Conservation (phyloP, 1,139 yeast species). For the Wickerhamomyces sp. region DNA sequence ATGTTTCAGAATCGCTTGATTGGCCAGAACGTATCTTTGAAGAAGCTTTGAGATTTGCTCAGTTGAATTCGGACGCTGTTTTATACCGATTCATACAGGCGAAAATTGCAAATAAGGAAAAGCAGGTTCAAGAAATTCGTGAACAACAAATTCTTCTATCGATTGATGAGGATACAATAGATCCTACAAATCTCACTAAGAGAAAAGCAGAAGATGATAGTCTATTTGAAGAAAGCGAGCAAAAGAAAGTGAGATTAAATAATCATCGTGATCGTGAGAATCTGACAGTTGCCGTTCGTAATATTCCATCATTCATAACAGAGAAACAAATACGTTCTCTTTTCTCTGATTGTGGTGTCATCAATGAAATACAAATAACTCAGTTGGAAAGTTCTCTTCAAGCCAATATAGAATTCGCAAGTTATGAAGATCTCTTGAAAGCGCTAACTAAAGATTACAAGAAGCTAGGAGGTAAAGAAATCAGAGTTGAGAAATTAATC, state of each 20-base stretch:
- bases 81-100: slow-evolving; percentile 26
- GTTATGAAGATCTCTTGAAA: slow-evolving; percentile 45
- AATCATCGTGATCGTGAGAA: slow-evolving; percentile 53
- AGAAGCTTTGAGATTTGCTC: slow-evolving; percentile 41
- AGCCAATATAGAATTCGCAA: slow-evolving; percentile 54
- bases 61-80: slow-evolving; percentile 31
- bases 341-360: slow-evolving; percentile 62
- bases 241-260: slow-evolving; percentile 5
- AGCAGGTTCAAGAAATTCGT: slow-evolving; percentile 4
- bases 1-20: slow-evolving; percentile 33
- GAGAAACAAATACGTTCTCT: slow-evolving; percentile 36
- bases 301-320: slow-evolving; percentile 31
- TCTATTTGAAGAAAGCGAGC: neutral
- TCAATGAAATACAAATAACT: slow-evolving; percentile 33
- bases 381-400: slow-evolving; percentile 24
- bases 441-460: slow-evolving; percentile 62
- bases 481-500: slow-evolving; percentile 43
- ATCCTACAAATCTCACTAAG: too few relatives aligned
- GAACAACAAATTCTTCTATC: slow-evolving; percentile 1
- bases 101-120: slow-evolving; percentile 22
- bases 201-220: slow-evolving; percentile 13
- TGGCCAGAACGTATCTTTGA: slow-evolving; percentile 48
- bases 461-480: slow-evolving; percentile 35
- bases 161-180: slow-evolving; percentile 3
- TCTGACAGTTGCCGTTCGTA: slow-evolving; percentile 43